Base-by-base conservation (phyloP, 148 eudicot species). In the Silene conica region DNA sequence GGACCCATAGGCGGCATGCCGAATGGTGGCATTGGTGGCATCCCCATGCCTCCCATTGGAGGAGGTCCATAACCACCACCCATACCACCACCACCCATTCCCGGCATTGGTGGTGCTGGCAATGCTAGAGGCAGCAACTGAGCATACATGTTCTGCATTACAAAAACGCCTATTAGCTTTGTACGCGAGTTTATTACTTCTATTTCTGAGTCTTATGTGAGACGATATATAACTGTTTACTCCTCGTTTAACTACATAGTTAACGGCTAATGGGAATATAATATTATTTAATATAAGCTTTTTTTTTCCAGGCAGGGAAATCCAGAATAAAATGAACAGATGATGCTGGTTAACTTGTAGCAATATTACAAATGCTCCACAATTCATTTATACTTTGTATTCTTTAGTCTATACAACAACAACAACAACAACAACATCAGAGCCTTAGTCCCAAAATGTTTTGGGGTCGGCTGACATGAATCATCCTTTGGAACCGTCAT, bases 1-100 rank as follows among this genome's bases (percentile, higher is more conserved):
- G 84, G 80, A 11, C 99, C 97, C 99, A 95, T 92, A 38, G 93
- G 90, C 38, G 98, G 98, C 98, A 94, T 94, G 64, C 98, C 98
- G 45, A 76, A 94, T 41, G 92, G 87, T 56, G 97, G 96, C 97
- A 95, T 92, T 20, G 97, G 99, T 25, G 99, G 99, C 99, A 95
- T 95, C 50, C 97, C 96, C 88, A 89, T 86, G 64, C 90, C 86
- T 5, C 87, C 88, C 94, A 89, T 78, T 9, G 70, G 70, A 10
- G 70, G 70, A 8, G 70, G 70, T 43, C 7, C 70, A 43, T 67
- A 67, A 10, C 80, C 79, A 14, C 74, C 74, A 2, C 34, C 34
- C 34, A 31, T 31, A 2, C 34, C 34, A 75, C 34, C 34, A 75
- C 65, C 45, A 3, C 69, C 52, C 87, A 77, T 48, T 85, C 98